These are phyloP conservation scores for Phytophthora pinifolia DNA, from an alignment of 352 stramenopile genomes.

Conservation along the genomic window DNA sequence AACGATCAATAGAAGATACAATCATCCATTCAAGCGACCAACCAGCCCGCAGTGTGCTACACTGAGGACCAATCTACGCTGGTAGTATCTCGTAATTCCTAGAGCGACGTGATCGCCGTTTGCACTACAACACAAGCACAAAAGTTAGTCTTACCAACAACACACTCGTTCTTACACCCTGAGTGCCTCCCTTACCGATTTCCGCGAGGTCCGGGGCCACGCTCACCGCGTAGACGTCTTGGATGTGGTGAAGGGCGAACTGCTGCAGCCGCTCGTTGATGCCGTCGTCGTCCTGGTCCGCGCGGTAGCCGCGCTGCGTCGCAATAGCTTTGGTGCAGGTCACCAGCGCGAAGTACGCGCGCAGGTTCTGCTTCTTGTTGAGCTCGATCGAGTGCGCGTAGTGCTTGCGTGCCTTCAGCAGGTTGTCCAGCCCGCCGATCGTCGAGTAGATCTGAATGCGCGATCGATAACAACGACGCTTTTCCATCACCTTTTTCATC, in stretches of 20 bases:
- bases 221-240: slow-evolving; percentile 40
- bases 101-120: slow-evolving; percentile 37
- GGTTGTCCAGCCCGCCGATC: slow-evolving; percentile 58
- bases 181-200: slow-evolving; percentile 32
- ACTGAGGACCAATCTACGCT: no score
- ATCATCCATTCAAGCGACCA: slow-evolving; percentile 8
- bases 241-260: slow-evolving; percentile 45
- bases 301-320: slow-evolving; percentile 40
- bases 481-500: no score
- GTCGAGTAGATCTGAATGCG: slow-evolving; percentile 54
- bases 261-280: slow-evolving; percentile 62
- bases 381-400: slow-evolving; percentile 69
- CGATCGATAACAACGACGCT: not conserved
- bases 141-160: slow-evolving; percentile 9
- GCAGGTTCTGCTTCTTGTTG: slow-evolving; percentile 64
- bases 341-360: slow-evolving; percentile 50
- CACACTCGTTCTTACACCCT: not conserved
- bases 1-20: slow-evolving; percentile 18
- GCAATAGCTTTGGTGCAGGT: slow-evolving; percentile 59
- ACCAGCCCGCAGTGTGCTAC: not conserved
- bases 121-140: slow-evolving; percentile 14
- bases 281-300: slow-evolving; percentile 48
- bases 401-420: slow-evolving; percentile 65
- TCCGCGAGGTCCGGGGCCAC: slow-evolving; percentile 42
- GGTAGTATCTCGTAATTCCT: no score